Base-by-base conservation (phyloP, 2,329 filamentous ascomycete genomes). In the Tolypocladium amazonense region DNA sequence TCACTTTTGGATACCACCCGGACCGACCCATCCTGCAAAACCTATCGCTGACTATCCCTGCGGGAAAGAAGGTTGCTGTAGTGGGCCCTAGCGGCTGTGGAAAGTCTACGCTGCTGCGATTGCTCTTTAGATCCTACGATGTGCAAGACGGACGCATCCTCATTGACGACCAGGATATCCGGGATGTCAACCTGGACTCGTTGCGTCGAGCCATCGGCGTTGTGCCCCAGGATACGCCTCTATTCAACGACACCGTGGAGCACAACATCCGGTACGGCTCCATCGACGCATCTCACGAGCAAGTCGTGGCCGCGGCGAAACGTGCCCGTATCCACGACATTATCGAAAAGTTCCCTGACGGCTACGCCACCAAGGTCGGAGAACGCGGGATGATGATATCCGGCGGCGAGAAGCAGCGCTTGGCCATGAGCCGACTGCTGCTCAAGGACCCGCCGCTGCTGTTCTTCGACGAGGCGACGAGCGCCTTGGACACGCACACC, bases 381-480 rank as follows among this genome's bases (percentile, higher is more conserved):
- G 93, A 97, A 77, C 84, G 93, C 55, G 92, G 92, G 1, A 87
- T 97, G 84, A 97, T 97, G 92, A 96, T 97, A 53, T 95, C 90
- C 0, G 92, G 90, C 2, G 92, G 92, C 38, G 93, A 97, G 76
- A 97, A 97, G 74, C 92, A 97, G 75, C 85, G 92, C 3, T 77
- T 97, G 14, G 93, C 93, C 0, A 85, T 97, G 30, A 90, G 89
- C 33, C 81, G 92, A 52, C 72, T 97, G 45, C 82, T 97, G 1
- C 80, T 97, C 60, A 97, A 97, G 72, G 90, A 97, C 65, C 91
- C 92, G 4, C 90, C 91, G 1, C 75, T 97, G 35, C 77, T 97
- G 0, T 97, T 97, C 81, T 97, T 97, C 67, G 92, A 97, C 65
- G 92, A 97, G 78, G 93, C 92, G 67, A 97, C 92, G 0, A 93